Conservation (phyloP, 2,329 filamentous ascomycete species). For the Sporothrix mexicana region DNA sequence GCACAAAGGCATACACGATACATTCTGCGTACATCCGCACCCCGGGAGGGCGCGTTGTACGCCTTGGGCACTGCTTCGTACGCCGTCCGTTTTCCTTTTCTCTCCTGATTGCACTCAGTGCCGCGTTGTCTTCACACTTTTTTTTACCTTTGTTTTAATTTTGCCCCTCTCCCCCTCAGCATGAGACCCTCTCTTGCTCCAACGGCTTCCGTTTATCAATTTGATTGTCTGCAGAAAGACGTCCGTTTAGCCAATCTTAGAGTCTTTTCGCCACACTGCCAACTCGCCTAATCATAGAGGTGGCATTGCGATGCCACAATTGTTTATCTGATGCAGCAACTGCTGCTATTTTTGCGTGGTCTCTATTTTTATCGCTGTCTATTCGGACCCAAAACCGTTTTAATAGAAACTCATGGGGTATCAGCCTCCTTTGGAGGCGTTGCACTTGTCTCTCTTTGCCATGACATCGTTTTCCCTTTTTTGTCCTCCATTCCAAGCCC, state of each 20-base stretch:
- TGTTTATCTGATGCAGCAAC: constrained; percentile 10
- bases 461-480: background rate
- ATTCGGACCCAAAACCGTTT: background rate
- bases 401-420: constrained; percentile 10
- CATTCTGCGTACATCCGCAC: background rate
- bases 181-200: background rate
- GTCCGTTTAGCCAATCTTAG: background rate
- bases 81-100: background rate
- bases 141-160: background rate
- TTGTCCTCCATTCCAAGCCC: background rate
- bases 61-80: constrained; percentile 8
- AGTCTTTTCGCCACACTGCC: background rate
- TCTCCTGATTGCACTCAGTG: background rate
- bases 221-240: background rate
- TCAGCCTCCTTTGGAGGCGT: constrained; percentile 16
- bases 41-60: constrained; percentile 9
- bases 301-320: constrained; percentile 13
- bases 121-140: background rate
- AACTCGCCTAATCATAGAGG: constrained; percentile 2
- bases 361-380: background rate
- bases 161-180: too few relatives aligned
- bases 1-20: too few relatives aligned
- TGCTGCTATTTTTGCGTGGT: background rate
- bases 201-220: background rate
- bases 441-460: background rate